Base-by-base conservation (phyloP, 345 rosid genomes). In the Conringia planisiliqua region DNA sequence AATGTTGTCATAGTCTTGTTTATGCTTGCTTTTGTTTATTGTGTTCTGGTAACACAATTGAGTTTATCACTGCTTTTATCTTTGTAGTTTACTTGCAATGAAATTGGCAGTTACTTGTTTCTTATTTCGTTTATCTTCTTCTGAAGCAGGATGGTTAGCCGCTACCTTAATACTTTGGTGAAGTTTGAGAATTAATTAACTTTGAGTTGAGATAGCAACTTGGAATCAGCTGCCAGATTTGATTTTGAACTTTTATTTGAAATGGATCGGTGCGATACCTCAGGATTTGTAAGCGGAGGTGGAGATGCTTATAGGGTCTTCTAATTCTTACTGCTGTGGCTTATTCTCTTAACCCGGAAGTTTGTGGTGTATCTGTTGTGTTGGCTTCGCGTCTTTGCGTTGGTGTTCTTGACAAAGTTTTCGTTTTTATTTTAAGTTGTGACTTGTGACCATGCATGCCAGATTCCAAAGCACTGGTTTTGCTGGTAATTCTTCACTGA, bases 221-320 rank as follows among this genome's bases (percentile, higher is more conserved):
- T n/a, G 4, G 39, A 27, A 20, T 58, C 72, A 39, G 55, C 72
- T 68, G 39, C 71, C 64, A 55, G 61, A 10, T 68, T 79, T 57
- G 74, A 10, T 20, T 79, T 73, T 16, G 6, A 38, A 63, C 78
- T 72, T 48, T 71, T 10, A 11, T 32, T 29, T 58, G 72, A 57
- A 79, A 89, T 89, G 96, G 96, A 89, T 68, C 87, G 96, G 33
- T 70, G 89, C 14, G 99, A 94, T 70, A 92, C 97, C 6, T 94
- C 97, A 57, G 99, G 99, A 70, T 94, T 94, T 63, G 99, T 94
- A 54, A 94, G 99, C 75, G 99, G 99, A 33, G 99, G 89, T 67
- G 78, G 77, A 70, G 77, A 62, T 81, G 57, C 83, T 71, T 81
- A 70, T 46, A 66, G 68, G 67, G 85, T 78, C 29, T 18, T 79